Evolutionary conservation across 75 land plant species (phyloP).

Genomic region (Cryptomeria japonica): DNA sequence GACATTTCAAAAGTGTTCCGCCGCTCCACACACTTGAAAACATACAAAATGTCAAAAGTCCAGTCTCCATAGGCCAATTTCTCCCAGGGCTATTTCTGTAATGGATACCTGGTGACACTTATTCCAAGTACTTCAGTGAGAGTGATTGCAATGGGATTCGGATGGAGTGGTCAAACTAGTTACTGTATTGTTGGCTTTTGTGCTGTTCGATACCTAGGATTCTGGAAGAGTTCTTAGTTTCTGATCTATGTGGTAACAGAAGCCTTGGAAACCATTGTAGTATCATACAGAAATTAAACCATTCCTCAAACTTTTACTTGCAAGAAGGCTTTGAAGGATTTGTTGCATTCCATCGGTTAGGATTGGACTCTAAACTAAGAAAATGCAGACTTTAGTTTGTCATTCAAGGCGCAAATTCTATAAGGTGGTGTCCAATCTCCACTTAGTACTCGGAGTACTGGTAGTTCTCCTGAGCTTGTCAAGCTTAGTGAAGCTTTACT

Average conservation of each 20-base stretch:
- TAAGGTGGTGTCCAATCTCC: background rate
- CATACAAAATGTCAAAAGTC: background rate
- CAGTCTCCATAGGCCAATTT: background rate
- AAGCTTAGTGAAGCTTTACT: conserved; percentile 27
- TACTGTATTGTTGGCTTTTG: background rate
- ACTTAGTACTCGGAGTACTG: conserved; percentile 18
- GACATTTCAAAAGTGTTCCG: background rate
- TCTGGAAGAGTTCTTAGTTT: background rate
- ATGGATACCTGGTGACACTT: background rate
- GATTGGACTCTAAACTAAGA: background rate
- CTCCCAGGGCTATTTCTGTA: background rate
- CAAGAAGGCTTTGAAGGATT: background rate
- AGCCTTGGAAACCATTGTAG: background rate
- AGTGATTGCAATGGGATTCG: background rate
- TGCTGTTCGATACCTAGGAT: background rate
- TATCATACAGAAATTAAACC: background rate
- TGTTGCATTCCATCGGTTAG: background rate
- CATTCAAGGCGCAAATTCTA: background rate
- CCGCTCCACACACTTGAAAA: background rate
- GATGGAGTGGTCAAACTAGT: background rate
- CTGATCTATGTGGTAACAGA: background rate
- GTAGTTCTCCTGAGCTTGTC: conserved; percentile 30
- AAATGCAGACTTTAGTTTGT: conserved; percentile 11
- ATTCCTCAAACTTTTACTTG: background rate
- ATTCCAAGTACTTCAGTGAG: background rate